A percentile compares a stretch with the other conserved stretches of the same genome.
phyloP scores from a whole-genome alignment of 2,329 filamentous ascomycete genomes.

The Sphaerulina populicola region DNA sequence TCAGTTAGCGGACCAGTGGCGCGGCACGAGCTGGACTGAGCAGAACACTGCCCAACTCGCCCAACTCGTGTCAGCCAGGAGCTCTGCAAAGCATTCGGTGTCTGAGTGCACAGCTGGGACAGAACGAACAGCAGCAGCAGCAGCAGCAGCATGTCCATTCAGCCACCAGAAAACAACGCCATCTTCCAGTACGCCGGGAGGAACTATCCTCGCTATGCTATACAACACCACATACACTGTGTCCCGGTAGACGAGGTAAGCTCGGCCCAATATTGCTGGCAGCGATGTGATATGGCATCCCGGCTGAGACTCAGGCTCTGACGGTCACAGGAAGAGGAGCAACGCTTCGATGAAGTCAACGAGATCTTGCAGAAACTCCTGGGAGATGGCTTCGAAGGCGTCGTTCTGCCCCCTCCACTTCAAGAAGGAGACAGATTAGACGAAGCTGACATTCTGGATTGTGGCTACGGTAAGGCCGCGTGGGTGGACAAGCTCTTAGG shows the following conservation, averaged over 20 bases:
- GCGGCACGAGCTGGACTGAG: background rate
- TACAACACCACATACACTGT: slow-evolving; percentile 26
- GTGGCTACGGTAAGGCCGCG: slow-evolving; percentile 29
- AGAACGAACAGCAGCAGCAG: no score
- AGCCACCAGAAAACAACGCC: slow-evolving; percentile 25
- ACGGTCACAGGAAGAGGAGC: slow-evolving; percentile 25
- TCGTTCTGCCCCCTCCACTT: slow-evolving; percentile 16
- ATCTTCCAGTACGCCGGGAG: slow-evolving; percentile 17
- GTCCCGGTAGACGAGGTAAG: slow-evolving; percentile 33
- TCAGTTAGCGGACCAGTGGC: background rate
- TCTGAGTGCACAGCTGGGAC: background rate
- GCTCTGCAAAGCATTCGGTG: background rate
- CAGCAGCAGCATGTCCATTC: slow-evolving; percentile 4
- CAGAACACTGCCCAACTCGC: background rate
- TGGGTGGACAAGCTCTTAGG: slow-evolving; percentile 35
- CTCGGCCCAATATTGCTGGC: background rate
- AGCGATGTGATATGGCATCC: no score
- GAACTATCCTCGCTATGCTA: slow-evolving; percentile 23
- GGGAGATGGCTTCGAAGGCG: slow-evolving; percentile 9
- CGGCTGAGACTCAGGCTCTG: background rate
- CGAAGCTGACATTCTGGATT: slow-evolving; percentile 30
- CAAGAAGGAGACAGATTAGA: slow-evolving; percentile 19
- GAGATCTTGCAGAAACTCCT: slow-evolving; percentile 25
- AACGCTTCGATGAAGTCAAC: slow-evolving; percentile 26
- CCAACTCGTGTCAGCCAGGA: background rate